These are phyloP conservation scores for Coniochaeta ligniaria DNA, from an alignment of 2,329 filamentous ascomycete species.

Conservation along the genomic window DNA sequence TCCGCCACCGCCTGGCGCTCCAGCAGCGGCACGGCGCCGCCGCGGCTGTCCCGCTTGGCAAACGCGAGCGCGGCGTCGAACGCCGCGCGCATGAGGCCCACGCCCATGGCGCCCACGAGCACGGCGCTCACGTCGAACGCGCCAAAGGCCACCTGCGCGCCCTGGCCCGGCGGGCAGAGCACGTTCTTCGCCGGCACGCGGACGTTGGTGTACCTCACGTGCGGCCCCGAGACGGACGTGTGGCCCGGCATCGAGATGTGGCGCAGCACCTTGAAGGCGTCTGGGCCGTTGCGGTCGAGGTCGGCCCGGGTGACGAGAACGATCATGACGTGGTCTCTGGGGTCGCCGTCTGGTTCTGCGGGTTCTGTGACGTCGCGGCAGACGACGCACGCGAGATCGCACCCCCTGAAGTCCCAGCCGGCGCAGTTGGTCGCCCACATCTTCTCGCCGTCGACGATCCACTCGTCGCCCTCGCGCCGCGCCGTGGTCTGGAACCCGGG, in stretches of 20 bases:
- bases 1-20: slow-evolving; percentile 38
- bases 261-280: slow-evolving; percentile 36
- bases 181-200: slow-evolving; percentile 38
- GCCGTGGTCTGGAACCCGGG: slow-evolving; percentile 42
- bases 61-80: slow-evolving; percentile 45
- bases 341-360: slow-evolving; percentile 11
- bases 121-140: slow-evolving; percentile 36
- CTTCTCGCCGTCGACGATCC: slow-evolving; percentile 48
- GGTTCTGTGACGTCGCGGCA: slow-evolving; percentile 30
- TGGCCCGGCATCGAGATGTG: slow-evolving; percentile 38
- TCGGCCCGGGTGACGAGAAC: slow-evolving; percentile 40
- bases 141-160: slow-evolving; percentile 30
- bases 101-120: slow-evolving; percentile 46
- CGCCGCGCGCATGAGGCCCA: slow-evolving; percentile 43
- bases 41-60: slow-evolving; percentile 35
- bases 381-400: slow-evolving; percentile 43
- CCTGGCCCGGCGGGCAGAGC: slow-evolving; percentile 34
- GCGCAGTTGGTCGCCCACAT: slow-evolving; percentile 48
- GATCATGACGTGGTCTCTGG: slow-evolving; percentile 30
- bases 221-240: slow-evolving; percentile 39
- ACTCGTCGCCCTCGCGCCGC: slow-evolving; percentile 37
- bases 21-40: slow-evolving; percentile 36
- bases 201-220: slow-evolving; percentile 38
- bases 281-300: slow-evolving; percentile 33
- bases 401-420: slow-evolving; percentile 45